Percentiles rank a stretch among this genome's conserved stretches.
These are phyloP conservation scores for Copromyces sp. DNA, from an alignment of 495 filamentous ascomycete genomes.

Conservation along the genomic window DNA sequence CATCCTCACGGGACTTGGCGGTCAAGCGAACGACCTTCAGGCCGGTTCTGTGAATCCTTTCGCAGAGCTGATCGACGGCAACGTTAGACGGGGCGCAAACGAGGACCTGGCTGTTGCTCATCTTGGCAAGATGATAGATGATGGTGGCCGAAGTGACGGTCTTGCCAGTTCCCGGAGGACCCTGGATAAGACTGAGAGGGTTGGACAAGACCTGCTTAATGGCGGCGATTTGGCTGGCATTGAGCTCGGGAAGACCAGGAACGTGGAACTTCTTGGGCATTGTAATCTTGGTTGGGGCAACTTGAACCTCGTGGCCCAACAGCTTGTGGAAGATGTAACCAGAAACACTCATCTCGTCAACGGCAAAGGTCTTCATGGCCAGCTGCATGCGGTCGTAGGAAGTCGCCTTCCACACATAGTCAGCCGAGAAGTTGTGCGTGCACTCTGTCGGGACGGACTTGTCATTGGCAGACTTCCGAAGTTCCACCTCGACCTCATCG, in stretches of 20 bases:
- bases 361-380: conserved; percentile 98
- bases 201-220: conserved; percentile 93
- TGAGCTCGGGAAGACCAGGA: conserved; percentile 89
- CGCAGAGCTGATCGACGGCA: conserved; percentile 95
- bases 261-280: conserved; percentile 96
- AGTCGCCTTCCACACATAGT: conserved; percentile 99
- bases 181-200: conserved; percentile 91
- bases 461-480: conserved; percentile 64
- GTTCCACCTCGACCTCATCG: conserved; percentile 92
- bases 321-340: conserved; percentile 98
- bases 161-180: conserved; percentile 94
- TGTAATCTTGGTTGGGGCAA: conserved; percentile 91
- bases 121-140: conserved; percentile 93
- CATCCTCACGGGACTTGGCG: conserved; percentile 96
- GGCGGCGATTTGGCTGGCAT: conserved; percentile 89
- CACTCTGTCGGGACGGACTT: conserved; percentile 96
- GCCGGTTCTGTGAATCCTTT: conserved; percentile 89
- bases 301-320: conserved; percentile 90
- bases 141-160: conserved; percentile 99
- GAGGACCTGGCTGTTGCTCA: conserved; percentile 88
- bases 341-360: conserved; percentile 97
- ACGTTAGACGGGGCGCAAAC: conserved; percentile 98
- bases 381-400: conserved; percentile 99
- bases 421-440: conserved; percentile 94
- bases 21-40: conserved; percentile 97